These are phyloP conservation scores for Rhynchosporium agropyri DNA, from an alignment of 2,329 filamentous ascomycete species.

Conservation along the genomic window DNA sequence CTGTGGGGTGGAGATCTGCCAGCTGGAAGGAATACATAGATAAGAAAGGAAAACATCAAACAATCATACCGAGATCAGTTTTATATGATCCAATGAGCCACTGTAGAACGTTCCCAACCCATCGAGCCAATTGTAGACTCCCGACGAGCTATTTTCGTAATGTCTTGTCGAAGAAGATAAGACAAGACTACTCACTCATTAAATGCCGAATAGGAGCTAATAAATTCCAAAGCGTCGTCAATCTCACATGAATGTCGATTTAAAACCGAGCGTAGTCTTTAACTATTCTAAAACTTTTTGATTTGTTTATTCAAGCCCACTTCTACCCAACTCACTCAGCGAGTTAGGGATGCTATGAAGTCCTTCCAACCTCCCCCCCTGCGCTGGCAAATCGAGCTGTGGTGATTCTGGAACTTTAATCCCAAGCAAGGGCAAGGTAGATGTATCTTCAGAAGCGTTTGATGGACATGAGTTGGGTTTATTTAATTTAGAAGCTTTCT, in stretches of 20 bases:
- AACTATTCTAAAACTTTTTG: conserved; percentile 1
- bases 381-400: background rate
- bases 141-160: background rate
- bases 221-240: background rate
- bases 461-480: background rate
- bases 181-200: conserved; percentile 1
- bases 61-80: conserved; percentile 4
- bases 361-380: conserved; percentile 2
- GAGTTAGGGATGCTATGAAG: conserved; percentile 4
- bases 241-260: conserved; percentile 1
- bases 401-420: conserved; percentile 6
- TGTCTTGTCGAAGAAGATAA: background rate
- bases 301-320: conserved; percentile 1
- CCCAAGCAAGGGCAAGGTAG: conserved; percentile 1
- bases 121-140: background rate
- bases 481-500: conserved; percentile 10
- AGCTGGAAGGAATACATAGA: conserved; percentile 2
- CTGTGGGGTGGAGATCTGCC: background rate
- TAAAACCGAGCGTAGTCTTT: background rate
- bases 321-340: conserved; percentile 1
- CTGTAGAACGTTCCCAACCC: background rate
- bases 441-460: conserved; percentile 1
- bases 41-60: conserved; percentile 9
- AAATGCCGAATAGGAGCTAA: background rate
- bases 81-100: conserved; percentile 5